Evolutionary conservation across 2,329 filamentous ascomycete genomes (phyloP), one percentile per base, ranked within the genome.

Genomic region (Diaporthe vaccinii): DNA sequence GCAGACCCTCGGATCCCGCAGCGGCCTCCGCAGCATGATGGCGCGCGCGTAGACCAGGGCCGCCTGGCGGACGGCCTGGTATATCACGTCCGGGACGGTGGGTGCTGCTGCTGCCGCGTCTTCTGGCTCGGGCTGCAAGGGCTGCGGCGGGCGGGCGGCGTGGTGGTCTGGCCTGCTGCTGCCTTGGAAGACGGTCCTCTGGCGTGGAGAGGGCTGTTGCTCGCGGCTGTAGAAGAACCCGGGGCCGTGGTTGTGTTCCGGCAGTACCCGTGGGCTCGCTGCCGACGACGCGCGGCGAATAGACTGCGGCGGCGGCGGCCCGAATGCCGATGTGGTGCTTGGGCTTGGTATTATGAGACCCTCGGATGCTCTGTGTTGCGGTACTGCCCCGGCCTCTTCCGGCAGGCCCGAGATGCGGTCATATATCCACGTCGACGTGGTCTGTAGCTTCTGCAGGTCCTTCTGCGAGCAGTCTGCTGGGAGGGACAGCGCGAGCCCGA

Each of bases 11-110:
- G 62, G 53, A 28, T 76, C 75, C 71, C 84, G 84, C 20, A 89
- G 86, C 0, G 88, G 85, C 3, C 78, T 81, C 4, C 86, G 85
- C 14, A 79, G 76, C 41, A 84, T 79, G 57, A 90, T 86, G 3
- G 88, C 86, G 4, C 83, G 82, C 74, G 84, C 85, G 81, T 89
- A 90, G 34, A 90, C 80, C 8, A 88, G 80, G 0, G 88, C 87
- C 0, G 86, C 83, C 61, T 83, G 81, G 2, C 87, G 86, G 15
- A 89, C 84, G 14, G 85, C 84, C 55, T 85, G 82, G 79, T 90
- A 89, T 77, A 89, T 83, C 67, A 82, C 79, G 75, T 89, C 87
- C 2, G 85, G 80, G 28, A 25, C n/a, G 1, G 36, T 36, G 2
- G 67, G 28, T 22, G 7, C 44, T 4, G 28, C 41, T 10, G 34